A percentile compares a stretch with the other conserved stretches of the same genome.
Conservation (phyloP, 2,329 filamentous ascomycete genomes). For the Stachybotrys elegans region DNA sequence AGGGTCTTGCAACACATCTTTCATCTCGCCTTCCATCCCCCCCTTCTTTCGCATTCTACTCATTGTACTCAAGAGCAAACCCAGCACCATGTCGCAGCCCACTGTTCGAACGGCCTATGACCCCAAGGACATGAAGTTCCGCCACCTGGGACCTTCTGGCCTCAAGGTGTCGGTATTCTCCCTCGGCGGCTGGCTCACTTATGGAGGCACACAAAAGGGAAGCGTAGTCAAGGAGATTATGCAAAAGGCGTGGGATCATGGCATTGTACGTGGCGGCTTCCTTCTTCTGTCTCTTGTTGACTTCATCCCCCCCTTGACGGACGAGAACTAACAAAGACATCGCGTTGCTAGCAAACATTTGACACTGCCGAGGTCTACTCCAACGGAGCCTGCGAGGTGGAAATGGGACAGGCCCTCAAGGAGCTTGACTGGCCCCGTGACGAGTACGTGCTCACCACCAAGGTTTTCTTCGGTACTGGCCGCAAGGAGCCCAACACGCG, state of each 20-base stretch:
- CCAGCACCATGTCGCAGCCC: slow-evolving; percentile 8
- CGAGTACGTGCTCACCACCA: slow-evolving; percentile 51
- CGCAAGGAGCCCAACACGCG: slow-evolving; percentile 46
- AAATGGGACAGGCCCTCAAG: slow-evolving; percentile 55
- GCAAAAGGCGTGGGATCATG: slow-evolving; percentile 54
- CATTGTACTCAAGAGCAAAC: too few relatives aligned
- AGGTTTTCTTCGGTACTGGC: slow-evolving; percentile 22
- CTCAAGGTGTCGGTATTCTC: slow-evolving; percentile 20
- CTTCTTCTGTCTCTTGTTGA: too few relatives aligned
- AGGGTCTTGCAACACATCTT: too few relatives aligned
- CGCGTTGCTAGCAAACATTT: slow-evolving; percentile 41
- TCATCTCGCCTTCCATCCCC: too few relatives aligned
- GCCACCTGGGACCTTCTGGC: slow-evolving; percentile 18
- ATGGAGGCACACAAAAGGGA: slow-evolving; percentile 52
- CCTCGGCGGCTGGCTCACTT: slow-evolving; percentile 19
- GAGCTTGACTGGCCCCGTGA: slow-evolving; percentile 54
- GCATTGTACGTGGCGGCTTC: too few relatives aligned
- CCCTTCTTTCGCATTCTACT: too few relatives aligned
- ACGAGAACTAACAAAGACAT: not conserved
- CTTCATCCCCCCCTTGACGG: not conserved
- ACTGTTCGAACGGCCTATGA: slow-evolving; percentile 16
- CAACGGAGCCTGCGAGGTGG: slow-evolving; percentile 56
- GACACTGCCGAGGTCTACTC: slow-evolving; percentile 55
- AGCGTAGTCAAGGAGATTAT: slow-evolving; percentile 55
- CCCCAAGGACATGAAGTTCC: slow-evolving; percentile 21